Base-by-base conservation (phyloP, 2,329 filamentous ascomycete species). In the Seiridium unicorne region DNA sequence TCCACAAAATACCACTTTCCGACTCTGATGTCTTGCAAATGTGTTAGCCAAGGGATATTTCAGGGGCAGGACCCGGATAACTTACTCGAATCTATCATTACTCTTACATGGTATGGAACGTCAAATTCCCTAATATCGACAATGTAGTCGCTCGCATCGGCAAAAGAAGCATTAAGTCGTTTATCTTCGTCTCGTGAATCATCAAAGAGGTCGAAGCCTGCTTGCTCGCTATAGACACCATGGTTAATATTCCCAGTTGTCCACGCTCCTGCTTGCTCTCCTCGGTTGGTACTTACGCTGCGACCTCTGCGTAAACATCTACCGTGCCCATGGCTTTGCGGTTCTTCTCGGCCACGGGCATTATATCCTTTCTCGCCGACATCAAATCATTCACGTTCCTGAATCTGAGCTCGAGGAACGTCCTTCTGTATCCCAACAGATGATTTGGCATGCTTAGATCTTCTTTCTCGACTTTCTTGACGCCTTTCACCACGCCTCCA, bases 41-140 rank as follows among this genome's bases (percentile, higher is more conserved):
- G 2, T 34, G 13, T 55, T 42, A 36, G 44, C 31, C 55, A 36
- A 10, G 32, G 5, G 64, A 18, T 8, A 11, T 18, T 18, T n/a
- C 13, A 8, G 31, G 5, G 2, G 32, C 11, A 36, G 3, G 18
- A 1, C 18, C 1, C 9, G 5, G 49, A n/a, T 13, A 32, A 8
- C 69, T 53, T 73, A 92, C 90, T 84, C 82, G 92, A 86, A 78
- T 99, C 95, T 79, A 99, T 99, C 77, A 96, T 91, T 79, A 99
- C 94, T 84, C 95, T 88, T 72, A 99, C 95, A 81, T 99, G 95
- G 81, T 99, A 99, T 65, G 95, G 96, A 70, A 99, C 96, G 77
- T 99, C 95, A 77, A 96, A 99, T 81, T 99, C 95, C 83, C 95
- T 89, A 74, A 99, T 96, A 84, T 99, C 96, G 79, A 97, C 86